Percentiles rank a stretch among this genome's conserved stretches.
Conservation (phyloP, 495 filamentous ascomycete species). For the Thermochaetoides thermophila region DNA sequence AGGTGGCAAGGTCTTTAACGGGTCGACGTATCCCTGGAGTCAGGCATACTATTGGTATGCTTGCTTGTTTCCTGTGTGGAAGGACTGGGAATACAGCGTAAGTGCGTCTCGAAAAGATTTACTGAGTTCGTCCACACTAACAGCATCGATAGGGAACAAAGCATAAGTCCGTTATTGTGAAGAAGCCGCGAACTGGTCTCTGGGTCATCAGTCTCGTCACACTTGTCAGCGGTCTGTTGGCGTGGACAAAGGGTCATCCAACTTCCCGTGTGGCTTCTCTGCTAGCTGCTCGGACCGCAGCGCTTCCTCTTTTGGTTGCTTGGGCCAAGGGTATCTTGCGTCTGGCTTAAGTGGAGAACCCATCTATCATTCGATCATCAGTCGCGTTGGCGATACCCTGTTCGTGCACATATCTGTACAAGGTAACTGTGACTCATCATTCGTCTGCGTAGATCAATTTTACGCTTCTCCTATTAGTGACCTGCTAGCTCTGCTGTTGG, state of each 20-base stretch:
- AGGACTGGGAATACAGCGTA: slow-evolving; percentile 7
- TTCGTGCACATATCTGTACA: too few species aligned
- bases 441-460: too few species aligned
- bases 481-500: too few species aligned
- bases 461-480: too few species aligned
- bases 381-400: too few species aligned
- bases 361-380: too few species aligned
- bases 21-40: slow-evolving; percentile 8
- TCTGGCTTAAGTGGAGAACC: too few species aligned
- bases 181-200: neutral
- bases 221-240: neutral
- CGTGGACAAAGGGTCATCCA: neutral
- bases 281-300: neutral
- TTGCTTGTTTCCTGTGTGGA: slow-evolving; percentile 2
- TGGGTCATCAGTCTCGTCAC: neutral
- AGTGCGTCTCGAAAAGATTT: neutral
- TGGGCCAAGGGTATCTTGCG: too few species aligned
- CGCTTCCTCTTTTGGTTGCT: too few species aligned
- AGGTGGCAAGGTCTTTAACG: slow-evolving; percentile 7
- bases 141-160: neutral
- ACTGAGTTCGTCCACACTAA: neutral
- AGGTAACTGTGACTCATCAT: too few species aligned
- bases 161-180: neutral
- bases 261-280: neutral
- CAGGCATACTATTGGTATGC: slow-evolving; percentile 8